phyloP scores from a whole-genome alignment of 2,329 filamentous ascomycete species.

The Fulvia fulva region DNA sequence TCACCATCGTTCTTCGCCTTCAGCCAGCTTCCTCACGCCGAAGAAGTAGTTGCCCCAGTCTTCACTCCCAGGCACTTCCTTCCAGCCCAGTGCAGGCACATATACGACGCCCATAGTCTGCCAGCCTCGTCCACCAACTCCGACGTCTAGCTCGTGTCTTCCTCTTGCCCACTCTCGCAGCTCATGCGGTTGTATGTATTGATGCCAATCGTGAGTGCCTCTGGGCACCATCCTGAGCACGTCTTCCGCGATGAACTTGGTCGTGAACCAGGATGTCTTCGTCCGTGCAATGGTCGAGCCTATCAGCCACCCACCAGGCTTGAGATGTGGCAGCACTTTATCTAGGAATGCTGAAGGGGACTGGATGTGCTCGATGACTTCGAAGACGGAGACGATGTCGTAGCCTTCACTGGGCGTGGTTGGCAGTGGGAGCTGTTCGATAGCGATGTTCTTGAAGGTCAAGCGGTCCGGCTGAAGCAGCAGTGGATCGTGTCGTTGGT shows the following conservation, averaged over 20 bases:
- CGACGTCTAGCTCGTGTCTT: slow-evolving; percentile 42
- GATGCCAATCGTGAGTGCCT: slow-evolving; percentile 93
- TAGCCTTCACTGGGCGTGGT: slow-evolving; percentile 45
- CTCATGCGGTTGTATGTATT: slow-evolving; percentile 89
- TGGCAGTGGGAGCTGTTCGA: slow-evolving; percentile 60
- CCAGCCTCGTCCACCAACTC: slow-evolving; percentile 66
- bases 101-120: slow-evolving; percentile 79
- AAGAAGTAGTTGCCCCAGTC: slow-evolving; percentile 95
- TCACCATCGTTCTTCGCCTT: neutral
- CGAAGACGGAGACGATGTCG: slow-evolving; percentile 84
- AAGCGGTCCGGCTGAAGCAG: slow-evolving; percentile 55
- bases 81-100: slow-evolving; percentile 87
- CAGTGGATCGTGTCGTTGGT: slow-evolving; percentile 69
- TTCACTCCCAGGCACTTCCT: slow-evolving; percentile 74
- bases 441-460: slow-evolving; percentile 68
- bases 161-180: slow-evolving; percentile 50
- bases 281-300: slow-evolving; percentile 90
- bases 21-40: slow-evolving; percentile 60
- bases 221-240: slow-evolving; percentile 79
- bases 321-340: slow-evolving; percentile 68
- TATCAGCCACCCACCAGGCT: slow-evolving; percentile 88
- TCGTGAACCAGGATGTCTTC: slow-evolving; percentile 84
- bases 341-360: slow-evolving; percentile 70
- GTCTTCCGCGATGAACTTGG: slow-evolving; percentile 88
- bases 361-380: slow-evolving; percentile 91